These are phyloP conservation scores for Melaleuca alternifolia DNA, from an alignment of 345 rosid genomes.

Conservation along the genomic window DNA sequence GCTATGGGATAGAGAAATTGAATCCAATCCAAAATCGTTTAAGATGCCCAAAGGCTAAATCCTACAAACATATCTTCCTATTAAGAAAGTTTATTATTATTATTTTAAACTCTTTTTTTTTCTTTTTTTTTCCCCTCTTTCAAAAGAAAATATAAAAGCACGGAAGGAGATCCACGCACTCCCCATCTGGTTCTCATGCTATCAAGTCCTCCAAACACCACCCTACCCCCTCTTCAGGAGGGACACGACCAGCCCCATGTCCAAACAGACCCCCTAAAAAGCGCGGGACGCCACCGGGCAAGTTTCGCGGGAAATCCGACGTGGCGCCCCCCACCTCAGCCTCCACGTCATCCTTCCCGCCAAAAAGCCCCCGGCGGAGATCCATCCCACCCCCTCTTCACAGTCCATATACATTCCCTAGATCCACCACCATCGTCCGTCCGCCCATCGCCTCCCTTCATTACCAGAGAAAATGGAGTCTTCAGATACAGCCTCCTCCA, in stretches of 20 bases:
- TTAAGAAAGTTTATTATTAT: neutral
- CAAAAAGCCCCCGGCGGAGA: neutral
- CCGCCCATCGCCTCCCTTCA: neutral
- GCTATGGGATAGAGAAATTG: too few species aligned
- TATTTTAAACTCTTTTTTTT: neutral
- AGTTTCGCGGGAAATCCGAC: constrained; percentile 27
- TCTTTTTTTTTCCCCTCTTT: neutral
- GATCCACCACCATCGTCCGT: neutral
- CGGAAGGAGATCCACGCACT: neutral
- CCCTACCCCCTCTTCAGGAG: neutral
- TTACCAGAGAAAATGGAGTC: constrained; percentile 10
- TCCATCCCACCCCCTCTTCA: neutral
- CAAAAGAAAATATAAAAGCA: neutral
- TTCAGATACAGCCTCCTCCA: constrained; percentile 17
- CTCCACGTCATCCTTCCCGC: constrained; percentile 24
- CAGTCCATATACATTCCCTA: neutral
- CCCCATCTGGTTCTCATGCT: neutral
- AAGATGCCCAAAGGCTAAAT: neutral
- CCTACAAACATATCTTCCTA: neutral
- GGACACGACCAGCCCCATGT: neutral
- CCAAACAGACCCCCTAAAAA: neutral
- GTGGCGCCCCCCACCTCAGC: constrained; percentile 19
- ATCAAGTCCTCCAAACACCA: neutral
- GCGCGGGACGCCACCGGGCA: constrained; percentile 51
- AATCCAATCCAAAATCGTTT: neutral